Conservation (phyloP, 768 basidiomycete genomes). For the Sistotremastrum suecicum region DNA sequence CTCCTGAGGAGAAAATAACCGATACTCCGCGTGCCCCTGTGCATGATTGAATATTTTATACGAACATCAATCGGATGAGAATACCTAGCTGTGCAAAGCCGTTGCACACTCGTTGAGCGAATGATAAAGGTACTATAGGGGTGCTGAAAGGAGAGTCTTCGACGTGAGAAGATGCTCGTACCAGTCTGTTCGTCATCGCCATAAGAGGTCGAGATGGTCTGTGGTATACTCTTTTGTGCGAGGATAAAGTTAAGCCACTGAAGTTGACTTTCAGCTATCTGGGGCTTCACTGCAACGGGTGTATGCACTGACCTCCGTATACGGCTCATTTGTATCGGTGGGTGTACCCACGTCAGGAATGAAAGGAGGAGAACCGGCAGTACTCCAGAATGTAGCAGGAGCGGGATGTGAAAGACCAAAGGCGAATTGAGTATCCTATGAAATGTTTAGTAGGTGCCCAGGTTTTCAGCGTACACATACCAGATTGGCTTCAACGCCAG, state of each 20-base stretch:
- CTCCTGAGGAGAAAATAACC: conserved; percentile 51
- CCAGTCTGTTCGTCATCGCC: conserved; percentile 61
- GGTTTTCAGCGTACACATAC: neutral
- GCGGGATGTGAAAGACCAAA: conserved; percentile 53
- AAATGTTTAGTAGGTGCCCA: neutral
- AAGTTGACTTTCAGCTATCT: conserved; percentile 4
- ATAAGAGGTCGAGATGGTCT: conserved; percentile 59
- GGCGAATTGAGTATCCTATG: conserved; percentile 44
- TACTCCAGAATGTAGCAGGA: conserved; percentile 44
- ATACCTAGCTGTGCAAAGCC: conserved; percentile 54
- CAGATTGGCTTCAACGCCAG: conserved; percentile 52
- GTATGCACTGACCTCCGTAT: conserved; percentile 7
- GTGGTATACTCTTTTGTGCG: conserved; percentile 30
- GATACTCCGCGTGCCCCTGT: conserved; percentile 53
- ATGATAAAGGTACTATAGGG: conserved; percentile 3
- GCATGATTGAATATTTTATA: neutral
- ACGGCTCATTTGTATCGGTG: conserved; percentile 35
- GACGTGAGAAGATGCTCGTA: conserved; percentile 11
- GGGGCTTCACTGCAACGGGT: neutral
- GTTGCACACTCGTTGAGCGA: conserved; percentile 25
- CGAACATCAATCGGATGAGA: neutral
- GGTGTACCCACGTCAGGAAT: conserved; percentile 29
- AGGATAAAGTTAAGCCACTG: conserved; percentile 55
- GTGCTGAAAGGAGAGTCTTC: neutral
- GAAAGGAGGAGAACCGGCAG: conserved; percentile 47